Percentiles rank a stretch among this genome's conserved stretches.
Evolutionary conservation across 1,284 basidiomycete species (phyloP).

Genomic region (Boletus smithii): DNA sequence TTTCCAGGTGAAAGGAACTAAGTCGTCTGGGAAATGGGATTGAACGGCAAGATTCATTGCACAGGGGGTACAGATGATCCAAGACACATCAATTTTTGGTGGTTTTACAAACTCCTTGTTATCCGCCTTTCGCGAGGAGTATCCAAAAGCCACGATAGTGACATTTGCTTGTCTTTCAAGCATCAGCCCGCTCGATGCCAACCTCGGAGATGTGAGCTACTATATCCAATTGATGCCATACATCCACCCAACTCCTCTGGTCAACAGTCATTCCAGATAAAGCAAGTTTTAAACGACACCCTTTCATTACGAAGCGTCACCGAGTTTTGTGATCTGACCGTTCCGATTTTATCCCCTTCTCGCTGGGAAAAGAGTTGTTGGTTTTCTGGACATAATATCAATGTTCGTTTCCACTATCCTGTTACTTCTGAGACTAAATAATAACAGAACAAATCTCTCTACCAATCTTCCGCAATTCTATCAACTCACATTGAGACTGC

Average conservation of each 20-base stretch:
- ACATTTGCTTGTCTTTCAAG: slow-evolving; percentile 56
- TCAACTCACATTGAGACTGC: slow-evolving; percentile 64
- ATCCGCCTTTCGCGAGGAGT: slow-evolving; percentile 59
- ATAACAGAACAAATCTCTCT: slow-evolving; percentile 41
- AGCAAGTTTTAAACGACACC: slow-evolving; percentile 54
- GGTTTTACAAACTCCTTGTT: slow-evolving; percentile 59
- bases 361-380: slow-evolving; percentile 42
- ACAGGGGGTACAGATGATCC: slow-evolving; percentile 66
- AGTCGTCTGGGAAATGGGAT: background rate
- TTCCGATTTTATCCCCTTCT: slow-evolving; percentile 54
- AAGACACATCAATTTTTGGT: slow-evolving; percentile 62
- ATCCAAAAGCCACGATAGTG: slow-evolving; percentile 53
- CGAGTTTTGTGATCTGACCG: slow-evolving; percentile 50
- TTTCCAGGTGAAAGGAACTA: slow-evolving; percentile 54
- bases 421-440: slow-evolving; percentile 8
- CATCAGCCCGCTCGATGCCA: slow-evolving; percentile 33
- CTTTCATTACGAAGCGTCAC: slow-evolving; percentile 52
- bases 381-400: slow-evolving; percentile 38
- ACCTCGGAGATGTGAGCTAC: slow-evolving; percentile 44
- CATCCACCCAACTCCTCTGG: slow-evolving; percentile 12
- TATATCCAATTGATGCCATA: slow-evolving; percentile 1
- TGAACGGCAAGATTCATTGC: background rate
- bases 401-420: slow-evolving; percentile 39
- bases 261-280: slow-evolving; percentile 32
- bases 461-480: slow-evolving; percentile 61